Base-by-base conservation (phyloP, 2,329 filamentous ascomycete species). In the Aspergillus alliaceus region DNA sequence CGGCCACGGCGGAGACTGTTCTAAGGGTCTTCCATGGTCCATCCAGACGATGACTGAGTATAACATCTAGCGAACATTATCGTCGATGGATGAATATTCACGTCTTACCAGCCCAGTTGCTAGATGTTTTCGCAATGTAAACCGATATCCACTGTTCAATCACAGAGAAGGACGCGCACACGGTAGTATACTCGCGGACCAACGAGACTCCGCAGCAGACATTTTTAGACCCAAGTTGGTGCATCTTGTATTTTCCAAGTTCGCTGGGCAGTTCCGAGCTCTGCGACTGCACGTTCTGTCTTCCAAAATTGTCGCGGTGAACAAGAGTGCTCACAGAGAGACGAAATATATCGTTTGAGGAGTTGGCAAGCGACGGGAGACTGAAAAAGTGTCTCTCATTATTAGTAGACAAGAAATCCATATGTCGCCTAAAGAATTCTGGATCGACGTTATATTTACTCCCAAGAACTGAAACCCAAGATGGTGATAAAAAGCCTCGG, bases 371-470 rank as follows among this genome's bases (percentile, higher is more conserved):
- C 14, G 53, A 55, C 11, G 53, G 53, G 1, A 49, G 32, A 22
- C 53, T 50, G 22, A 29, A 55, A 2, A 24, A 50, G 31, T 55
- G 53, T 18, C 53, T 39, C 12, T 49, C 31, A 20, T 40, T 25
- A 20, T n/a, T 49, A 6, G 53, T 12, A 6, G 53, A 49, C 8
- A 55, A 25, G 9, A 55, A 55, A 32, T 55, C 44, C 34, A 55
- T 29, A 32, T 55, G 46, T 12, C 46, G 44, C 20, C 44, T 20
- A 18, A 55, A 55, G 25, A 55, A 55, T 29, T 55, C 53, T 15
- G 53, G 53, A 14, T 55, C 53, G 15, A 50, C 22, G 20, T 50
- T 49, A 22, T 55, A 55, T 49, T 55, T 55, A 24, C 53, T 55
- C 22, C 53, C 53, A 11, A 50, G 12, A n/a, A 29, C 32, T 5